These are phyloP conservation scores for Colletotrichum zoysiae DNA, from an alignment of 2,329 filamentous ascomycete species.

Conservation along the genomic window DNA sequence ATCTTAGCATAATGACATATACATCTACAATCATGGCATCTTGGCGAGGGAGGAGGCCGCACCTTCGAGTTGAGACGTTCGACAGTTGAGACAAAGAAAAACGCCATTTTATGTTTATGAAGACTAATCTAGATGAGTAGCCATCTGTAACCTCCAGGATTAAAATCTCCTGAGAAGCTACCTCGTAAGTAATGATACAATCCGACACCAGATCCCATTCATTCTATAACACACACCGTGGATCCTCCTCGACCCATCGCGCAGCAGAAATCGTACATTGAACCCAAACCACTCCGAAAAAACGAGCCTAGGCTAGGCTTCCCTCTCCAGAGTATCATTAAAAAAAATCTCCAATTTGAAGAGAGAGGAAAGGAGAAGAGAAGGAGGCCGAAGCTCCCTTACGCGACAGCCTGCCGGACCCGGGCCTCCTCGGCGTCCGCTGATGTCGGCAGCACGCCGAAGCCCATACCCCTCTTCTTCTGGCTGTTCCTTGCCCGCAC, in stretches of 20 bases:
- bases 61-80: neutral
- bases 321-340: neutral
- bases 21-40: neutral
- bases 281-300: neutral
- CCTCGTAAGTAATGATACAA: neutral
- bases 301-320: neutral
- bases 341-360: neutral
- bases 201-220: neutral
- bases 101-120: neutral
- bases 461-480: conserved; percentile 68
- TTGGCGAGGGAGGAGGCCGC: neutral
- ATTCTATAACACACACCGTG: neutral
- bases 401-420: conserved; percentile 51
- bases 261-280: conserved; percentile 3
- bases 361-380: neutral
- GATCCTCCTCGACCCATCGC: neutral
- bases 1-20: neutral
- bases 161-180: neutral
- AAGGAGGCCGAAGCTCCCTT: neutral
- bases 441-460: conserved; percentile 61
- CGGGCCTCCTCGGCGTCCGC: conserved; percentile 60
- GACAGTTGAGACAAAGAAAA: neutral
- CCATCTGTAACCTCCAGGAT: neutral
- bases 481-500: conserved; percentile 66
- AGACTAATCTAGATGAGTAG: neutral